Evolutionary conservation across 768 basidiomycete species (phyloP).

Genomic region (Suillus subluteus): DNA sequence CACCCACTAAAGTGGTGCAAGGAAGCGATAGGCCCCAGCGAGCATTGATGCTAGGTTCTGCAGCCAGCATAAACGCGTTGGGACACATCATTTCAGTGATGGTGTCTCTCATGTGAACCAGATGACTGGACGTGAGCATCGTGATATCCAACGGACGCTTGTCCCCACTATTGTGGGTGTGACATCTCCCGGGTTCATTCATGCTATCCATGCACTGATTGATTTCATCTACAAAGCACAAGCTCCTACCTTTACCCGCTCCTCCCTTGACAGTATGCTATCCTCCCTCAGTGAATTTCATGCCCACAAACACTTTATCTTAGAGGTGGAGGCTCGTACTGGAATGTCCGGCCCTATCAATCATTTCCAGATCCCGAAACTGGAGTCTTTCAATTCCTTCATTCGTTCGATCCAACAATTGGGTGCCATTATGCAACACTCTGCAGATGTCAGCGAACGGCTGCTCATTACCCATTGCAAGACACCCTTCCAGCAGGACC

Average conservation of each 20-base stretch:
- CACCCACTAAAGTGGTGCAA: not conserved
- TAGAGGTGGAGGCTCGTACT: slow-evolving; percentile 6
- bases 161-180: slow-evolving; percentile 31
- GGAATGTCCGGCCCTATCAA: slow-evolving; percentile 20
- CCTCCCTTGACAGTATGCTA: not conserved
- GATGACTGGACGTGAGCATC: slow-evolving; percentile 42
- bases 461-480: too few species aligned
- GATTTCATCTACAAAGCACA: slow-evolving; percentile 13
- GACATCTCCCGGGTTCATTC: too few species aligned
- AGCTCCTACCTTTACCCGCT: not conserved
- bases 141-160: slow-evolving; percentile 39
- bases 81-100: slow-evolving; percentile 39
- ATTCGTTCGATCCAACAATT: too few species aligned
- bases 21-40: not conserved
- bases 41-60: not conserved
- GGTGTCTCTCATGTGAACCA: slow-evolving; percentile 46
- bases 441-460: too few species aligned
- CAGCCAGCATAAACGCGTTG: slow-evolving; percentile 22
- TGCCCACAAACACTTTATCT: not conserved
- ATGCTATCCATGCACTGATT: not conserved
- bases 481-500: too few species aligned
- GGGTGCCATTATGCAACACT: too few species aligned
- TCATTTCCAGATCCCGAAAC: slow-evolving; percentile 11
- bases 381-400: too few species aligned
- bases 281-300: slow-evolving; percentile 5